phyloP scores from a whole-genome alignment of 352 stramenopile genomes.

The Pythium scleroteichum region DNA sequence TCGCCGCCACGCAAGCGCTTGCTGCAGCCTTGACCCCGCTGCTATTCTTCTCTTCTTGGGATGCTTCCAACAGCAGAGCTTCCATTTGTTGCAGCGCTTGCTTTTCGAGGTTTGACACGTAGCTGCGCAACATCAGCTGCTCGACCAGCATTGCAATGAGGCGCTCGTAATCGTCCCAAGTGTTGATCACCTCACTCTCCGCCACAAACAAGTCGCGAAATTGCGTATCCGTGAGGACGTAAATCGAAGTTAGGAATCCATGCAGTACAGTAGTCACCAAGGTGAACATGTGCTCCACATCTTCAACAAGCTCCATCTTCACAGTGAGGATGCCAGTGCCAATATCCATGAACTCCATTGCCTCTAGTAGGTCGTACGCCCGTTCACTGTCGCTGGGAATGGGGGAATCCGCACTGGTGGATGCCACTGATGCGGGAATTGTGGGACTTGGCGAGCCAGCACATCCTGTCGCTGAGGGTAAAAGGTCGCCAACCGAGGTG shows the following conservation, averaged over 20 bases:
- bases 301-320: constrained; percentile 82
- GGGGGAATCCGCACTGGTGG: neutral
- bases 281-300: constrained; percentile 59
- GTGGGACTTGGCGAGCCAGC: constrained; percentile 2
- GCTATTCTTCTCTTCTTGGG: constrained; percentile 23
- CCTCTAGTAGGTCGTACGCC: constrained; percentile 83
- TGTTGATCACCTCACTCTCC: constrained; percentile 80
- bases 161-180: constrained; percentile 79
- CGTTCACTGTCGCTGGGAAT: constrained; percentile 42
- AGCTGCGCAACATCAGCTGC: constrained; percentile 79
- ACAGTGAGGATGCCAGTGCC: constrained; percentile 83
- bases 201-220: constrained; percentile 74
- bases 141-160: constrained; percentile 87
- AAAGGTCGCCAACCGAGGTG: neutral
- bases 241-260: constrained; percentile 60
- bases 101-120: constrained; percentile 65
- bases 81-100: constrained; percentile 78
- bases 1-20: neutral
- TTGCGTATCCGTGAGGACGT: constrained; percentile 63
- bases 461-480: neutral
- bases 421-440: neutral
- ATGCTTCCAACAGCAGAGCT: constrained; percentile 53
- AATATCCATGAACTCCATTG: constrained; percentile 90
- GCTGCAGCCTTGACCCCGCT: neutral
- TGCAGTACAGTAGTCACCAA: constrained; percentile 63